Conservation (phyloP, 495 filamentous ascomycete genomes). For the Aspergillus campestris region DNA sequence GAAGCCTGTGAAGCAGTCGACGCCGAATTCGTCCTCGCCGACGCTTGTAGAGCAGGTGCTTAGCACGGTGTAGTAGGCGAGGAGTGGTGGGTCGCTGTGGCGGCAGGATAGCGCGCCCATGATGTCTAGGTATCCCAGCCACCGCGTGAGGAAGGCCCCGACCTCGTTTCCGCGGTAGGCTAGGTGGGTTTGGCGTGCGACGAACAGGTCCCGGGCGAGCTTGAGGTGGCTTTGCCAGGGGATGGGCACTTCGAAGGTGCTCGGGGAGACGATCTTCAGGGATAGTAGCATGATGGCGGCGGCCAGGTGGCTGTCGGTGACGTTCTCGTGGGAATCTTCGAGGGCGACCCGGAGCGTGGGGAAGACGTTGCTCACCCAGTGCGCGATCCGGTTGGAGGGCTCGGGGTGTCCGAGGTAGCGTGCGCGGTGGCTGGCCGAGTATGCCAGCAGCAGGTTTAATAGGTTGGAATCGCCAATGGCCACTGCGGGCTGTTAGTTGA, state of each 20-base stretch:
- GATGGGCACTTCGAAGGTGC: conserved; percentile 64
- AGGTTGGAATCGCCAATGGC: conserved; percentile 59
- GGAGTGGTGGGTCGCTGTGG: conserved; percentile 47
- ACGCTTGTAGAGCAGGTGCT: conserved; percentile 27
- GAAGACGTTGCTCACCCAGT: conserved; percentile 73
- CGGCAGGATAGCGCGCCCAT: conserved; percentile 68
- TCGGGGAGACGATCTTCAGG: conserved; percentile 77
- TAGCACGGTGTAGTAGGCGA: conserved; percentile 49
- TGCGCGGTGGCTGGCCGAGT: conserved; percentile 74
- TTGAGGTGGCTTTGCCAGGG: conserved; percentile 73
- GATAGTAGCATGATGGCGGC: conserved; percentile 84
- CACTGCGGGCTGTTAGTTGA: conserved; percentile 35
- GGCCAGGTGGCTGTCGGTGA: conserved; percentile 67
- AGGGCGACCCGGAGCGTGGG: conserved; percentile 62
- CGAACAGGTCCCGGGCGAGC: conserved; percentile 67
- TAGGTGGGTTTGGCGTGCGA: conserved; percentile 51
- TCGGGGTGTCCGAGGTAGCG: conserved; percentile 66
- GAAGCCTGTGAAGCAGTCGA: conserved; percentile 78
- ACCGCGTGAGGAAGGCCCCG: conserved; percentile 73
- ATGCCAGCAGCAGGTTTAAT: conserved; percentile 70
- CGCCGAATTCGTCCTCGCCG: conserved; percentile 47
- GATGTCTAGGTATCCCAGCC: conserved; percentile 82
- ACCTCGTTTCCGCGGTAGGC: conserved; percentile 50
- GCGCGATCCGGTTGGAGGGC: conserved; percentile 67
- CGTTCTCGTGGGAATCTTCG: conserved; percentile 45